Base-by-base conservation (phyloP, 108 stramenopile species). In the Discostella pseudostelligera region DNA sequence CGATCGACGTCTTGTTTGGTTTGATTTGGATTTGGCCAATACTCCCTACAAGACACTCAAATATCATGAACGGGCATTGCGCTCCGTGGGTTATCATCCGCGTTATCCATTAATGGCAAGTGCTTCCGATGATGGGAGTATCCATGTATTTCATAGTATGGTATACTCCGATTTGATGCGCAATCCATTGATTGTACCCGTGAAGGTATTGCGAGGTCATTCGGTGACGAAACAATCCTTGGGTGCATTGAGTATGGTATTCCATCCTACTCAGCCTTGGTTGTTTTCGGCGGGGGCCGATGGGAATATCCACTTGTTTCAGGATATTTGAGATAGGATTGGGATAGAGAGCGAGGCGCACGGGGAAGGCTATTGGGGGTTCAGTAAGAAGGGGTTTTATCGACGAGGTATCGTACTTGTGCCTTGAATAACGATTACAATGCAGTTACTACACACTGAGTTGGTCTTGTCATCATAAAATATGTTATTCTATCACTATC, bases 191-290 rank as follows among this genome's bases (percentile, higher is more conserved):
- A 70, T 99, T 24, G 97, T 99, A 11, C 99, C 99, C 0, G 97
- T 99, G 19, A 99, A 99, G 82, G 90, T 98, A 11, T 74, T 99
- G 26, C 67, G 92, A 26, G 97, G 92, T 0, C 97, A 98, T 74
- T 62, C 76, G 22, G 69, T 85, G 20, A 70, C 76, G 12, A 89
- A 93, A 42, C 88, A 93, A 44, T 95, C 87, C 36, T 65, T 97
- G 22, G 99, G 98, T 8, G 96, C 92, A 7, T 59, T 98, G 62
- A 82, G 84, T 1, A 57, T 90, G 25, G 82, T 80, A 17, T 99
- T 96, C 62, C 98, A 99, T 79, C 98, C 97, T 4, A 87, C 88
- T 50, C 98, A 99, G 78, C 99, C 99, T n/a, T 99, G 99, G 99
- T 47, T 99, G 6, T 97, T 99, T 79, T 94, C 96, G 0, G 94